Base-by-base conservation (phyloP, 805 yeast genomes). In the Cyberlindnera mrakii region DNA sequence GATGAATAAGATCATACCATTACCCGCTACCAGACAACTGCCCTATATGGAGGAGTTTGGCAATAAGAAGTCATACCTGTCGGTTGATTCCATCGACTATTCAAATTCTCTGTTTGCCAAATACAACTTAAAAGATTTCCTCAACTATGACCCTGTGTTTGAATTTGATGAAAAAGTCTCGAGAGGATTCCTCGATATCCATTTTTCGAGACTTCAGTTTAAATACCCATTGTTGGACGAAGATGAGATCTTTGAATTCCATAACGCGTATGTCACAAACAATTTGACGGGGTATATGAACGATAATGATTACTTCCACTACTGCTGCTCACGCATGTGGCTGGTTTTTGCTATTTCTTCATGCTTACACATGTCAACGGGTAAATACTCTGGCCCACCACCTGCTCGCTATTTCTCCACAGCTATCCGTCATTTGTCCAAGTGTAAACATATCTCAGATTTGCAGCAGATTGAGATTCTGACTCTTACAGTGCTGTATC, bases 361-460 rank as follows among this genome's bases (percentile, higher is more conserved):
- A 1, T 67, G 75, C 49, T 53, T 77, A 10, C 74, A 73, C 52
- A 74, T 70, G 66, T 68, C 80, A 1, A 74, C 81, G 1, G 82
- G 81, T 9, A 71, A 72, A 45, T 77, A 77, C 53, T 63, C 59
- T 42, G 81, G 80, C 4, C 72, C 79, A 15, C 70, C 71, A 15
- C 80, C 85, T 5, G 68, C 67, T 25, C 59, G 80, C 43, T 75
- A 75, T 50, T 78, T 80, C 54, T 71, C 82, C 16, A 75, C 80
- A 9, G 83, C 85, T 1, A 62, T 80, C 32, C 64, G 84, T 41
- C 78, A 77, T 53, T 67, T 77, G 4, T 65, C 78, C 6, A 66
- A 72, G 48, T 70, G 77, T 47, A 59, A 65, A 25, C 55, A 60
- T 14, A 58, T 73, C 36, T 57, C 67, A 15, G 65, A 66, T 19